Conservation (phyloP, 139 green algal species). For the Spirogloea muscicola region DNA sequence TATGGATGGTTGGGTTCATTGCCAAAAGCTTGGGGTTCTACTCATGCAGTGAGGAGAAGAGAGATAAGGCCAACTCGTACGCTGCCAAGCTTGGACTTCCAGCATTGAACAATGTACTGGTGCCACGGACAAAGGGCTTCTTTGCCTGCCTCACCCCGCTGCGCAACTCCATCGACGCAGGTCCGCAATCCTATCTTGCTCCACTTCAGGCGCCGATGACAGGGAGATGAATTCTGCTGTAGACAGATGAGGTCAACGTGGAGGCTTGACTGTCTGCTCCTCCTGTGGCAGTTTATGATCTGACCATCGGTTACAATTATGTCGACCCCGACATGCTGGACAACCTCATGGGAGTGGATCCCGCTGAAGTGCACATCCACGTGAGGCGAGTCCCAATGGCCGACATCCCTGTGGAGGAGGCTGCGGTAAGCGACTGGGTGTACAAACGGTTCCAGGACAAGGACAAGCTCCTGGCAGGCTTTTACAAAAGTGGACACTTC, state of each 20-base stretch:
- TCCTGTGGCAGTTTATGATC: constrained; percentile 19
- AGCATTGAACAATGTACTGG: constrained; percentile 6
- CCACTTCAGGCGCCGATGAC: too few relatives aligned
- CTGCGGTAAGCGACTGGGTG: constrained; percentile 12
- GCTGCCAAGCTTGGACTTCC: constrained; percentile 7
- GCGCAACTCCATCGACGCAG: constrained; percentile 20
- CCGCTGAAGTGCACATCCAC: constrained; percentile 25
- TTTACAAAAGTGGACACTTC: constrained; percentile 13
- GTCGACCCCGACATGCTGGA: not conserved
- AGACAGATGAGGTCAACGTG: too few relatives aligned
- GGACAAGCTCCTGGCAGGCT: constrained; percentile 24
- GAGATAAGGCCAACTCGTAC: not conserved
- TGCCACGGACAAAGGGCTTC: constrained; percentile 9
- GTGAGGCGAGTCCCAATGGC: constrained; percentile 9
- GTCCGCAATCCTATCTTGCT: too few relatives aligned
- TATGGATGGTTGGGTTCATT: too few relatives aligned
- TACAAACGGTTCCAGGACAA: constrained; percentile 28
- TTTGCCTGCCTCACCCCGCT: constrained; percentile 2
- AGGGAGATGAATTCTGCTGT: too few relatives aligned
- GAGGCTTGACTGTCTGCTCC: not conserved
- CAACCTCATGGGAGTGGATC: constrained; percentile 5
- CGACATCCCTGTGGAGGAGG: not conserved
- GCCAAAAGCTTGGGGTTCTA: too few relatives aligned
- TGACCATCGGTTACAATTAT: constrained; percentile 31
- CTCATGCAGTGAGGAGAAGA: constrained; percentile 19